A percentile compares a stretch with the other conserved stretches of the same genome.
phyloP scores from a whole-genome alignment of 306 rosid genomes.

The Fragaria vesca region DNA sequence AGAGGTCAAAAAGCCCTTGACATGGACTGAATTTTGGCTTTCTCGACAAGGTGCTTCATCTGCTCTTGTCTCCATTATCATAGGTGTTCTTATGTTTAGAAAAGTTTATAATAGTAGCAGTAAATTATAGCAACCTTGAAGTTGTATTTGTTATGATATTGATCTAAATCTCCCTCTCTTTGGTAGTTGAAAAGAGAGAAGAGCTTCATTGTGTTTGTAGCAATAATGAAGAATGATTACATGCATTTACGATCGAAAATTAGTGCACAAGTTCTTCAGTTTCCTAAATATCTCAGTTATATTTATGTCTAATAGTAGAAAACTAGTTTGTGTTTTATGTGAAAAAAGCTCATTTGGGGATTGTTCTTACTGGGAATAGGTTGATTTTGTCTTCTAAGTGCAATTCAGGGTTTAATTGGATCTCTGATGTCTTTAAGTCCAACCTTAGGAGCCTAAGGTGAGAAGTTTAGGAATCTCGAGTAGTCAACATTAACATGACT shows the following conservation, averaged over 20 bases:
- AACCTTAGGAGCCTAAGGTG: neutral
- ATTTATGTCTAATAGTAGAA: neutral
- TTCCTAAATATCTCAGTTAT: neutral
- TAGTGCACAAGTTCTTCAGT: neutral
- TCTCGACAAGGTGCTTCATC: constrained; percentile 61
- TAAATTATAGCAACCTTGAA: constrained; percentile 21
- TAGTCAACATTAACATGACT: neutral
- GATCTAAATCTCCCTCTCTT: constrained; percentile 7
- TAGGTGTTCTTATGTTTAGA: constrained; percentile 46
- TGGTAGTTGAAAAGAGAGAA: neutral
- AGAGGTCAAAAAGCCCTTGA: constrained; percentile 63
- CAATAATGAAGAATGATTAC: neutral
- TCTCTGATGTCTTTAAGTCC: neutral
- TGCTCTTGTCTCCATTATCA: constrained; percentile 38
- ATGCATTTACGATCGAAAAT: neutral
- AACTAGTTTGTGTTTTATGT: neutral
- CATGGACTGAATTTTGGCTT: constrained; percentile 70
- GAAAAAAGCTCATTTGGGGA: neutral
- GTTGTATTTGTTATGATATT: constrained; percentile 18
- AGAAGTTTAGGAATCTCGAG: neutral
- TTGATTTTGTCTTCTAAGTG: neutral
- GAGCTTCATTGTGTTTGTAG: constrained; percentile 7
- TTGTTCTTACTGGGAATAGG: neutral
- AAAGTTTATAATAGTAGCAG: constrained; percentile 24
- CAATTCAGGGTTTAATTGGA: neutral